phyloP scores from a whole-genome alignment of 1,284 basidiomycete species.

The Trametes pubescens region DNA sequence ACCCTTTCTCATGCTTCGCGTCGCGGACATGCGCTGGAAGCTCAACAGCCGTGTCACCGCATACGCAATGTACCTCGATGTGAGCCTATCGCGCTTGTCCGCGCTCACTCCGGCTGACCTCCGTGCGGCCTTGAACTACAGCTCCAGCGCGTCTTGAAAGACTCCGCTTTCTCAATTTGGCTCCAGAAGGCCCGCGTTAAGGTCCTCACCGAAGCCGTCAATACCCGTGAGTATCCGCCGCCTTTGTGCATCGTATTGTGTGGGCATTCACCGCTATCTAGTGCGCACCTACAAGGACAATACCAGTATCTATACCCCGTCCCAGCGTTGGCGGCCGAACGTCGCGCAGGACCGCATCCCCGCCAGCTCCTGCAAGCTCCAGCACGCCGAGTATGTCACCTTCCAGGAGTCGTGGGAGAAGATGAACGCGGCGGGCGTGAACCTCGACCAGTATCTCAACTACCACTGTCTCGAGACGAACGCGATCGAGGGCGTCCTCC shows the following conservation, averaged over 20 bases:
- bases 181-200: conserved; percentile 17
- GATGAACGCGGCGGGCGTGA: conserved; percentile 5
- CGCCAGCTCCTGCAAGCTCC: conserved; percentile 23
- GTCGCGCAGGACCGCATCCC: conserved; percentile 20
- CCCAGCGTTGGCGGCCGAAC: conserved; percentile 20
- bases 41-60: conserved; percentile 26
- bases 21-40: conserved; percentile 26
- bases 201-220: conserved; percentile 17
- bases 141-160: conserved; percentile 21
- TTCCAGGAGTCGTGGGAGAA: conserved; percentile 14
- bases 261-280: background rate
- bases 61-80: conserved; percentile 24
- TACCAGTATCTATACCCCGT: conserved; percentile 23
- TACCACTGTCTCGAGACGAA: conserved; percentile 26
- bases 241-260: background rate
- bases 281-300: conserved; percentile 21
- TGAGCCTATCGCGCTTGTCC: conserved; percentile 1
- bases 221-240: conserved; percentile 13
- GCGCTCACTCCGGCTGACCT: background rate
- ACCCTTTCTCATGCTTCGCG: conserved; percentile 25
- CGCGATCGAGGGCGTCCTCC: conserved; percentile 23
- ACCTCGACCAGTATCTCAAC: conserved; percentile 16
- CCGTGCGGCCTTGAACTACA: background rate
- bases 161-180: conserved; percentile 21
- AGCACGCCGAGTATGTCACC: conserved; percentile 19